phyloP scores from a whole-genome alignment of 441 rosid species.

The Jatropha multifida region DNA sequence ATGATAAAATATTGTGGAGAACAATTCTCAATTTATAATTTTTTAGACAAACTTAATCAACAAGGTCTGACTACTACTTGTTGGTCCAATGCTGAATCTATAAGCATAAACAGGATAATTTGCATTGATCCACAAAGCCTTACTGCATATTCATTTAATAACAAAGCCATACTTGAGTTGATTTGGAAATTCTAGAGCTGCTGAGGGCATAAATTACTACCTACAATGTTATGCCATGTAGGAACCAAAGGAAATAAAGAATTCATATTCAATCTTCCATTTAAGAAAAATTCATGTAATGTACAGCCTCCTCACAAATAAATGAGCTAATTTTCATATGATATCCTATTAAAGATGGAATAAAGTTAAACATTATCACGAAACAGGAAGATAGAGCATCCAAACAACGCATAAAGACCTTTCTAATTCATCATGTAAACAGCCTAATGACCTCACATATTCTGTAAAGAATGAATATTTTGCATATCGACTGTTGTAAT shows the following conservation, averaged over 20 bases:
- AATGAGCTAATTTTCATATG: conserved; percentile 7
- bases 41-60: too few relatives aligned
- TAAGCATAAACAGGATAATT: too few relatives aligned
- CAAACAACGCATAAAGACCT: neutral
- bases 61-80: too few relatives aligned
- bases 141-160: neutral
- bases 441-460: neutral
- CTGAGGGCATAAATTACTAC: neutral
- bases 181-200: neutral
- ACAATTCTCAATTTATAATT: neutral
- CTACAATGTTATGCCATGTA: neutral
- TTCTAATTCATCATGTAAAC: neutral
- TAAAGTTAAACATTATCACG: neutral
- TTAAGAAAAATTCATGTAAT: neutral
- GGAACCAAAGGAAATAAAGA: neutral
- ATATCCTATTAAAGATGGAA: conserved; percentile 4
- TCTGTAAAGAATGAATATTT: neutral
- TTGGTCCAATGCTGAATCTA: too few relatives aligned
- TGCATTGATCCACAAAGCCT: neutral
- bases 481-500: neutral
- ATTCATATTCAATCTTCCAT: neutral
- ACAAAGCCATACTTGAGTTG: neutral
- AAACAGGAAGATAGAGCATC: neutral
- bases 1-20: neutral
- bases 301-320: neutral